These are phyloP conservation scores for Botrytis fabae DNA, from an alignment of 2,329 filamentous ascomycete genomes.

Conservation along the genomic window DNA sequence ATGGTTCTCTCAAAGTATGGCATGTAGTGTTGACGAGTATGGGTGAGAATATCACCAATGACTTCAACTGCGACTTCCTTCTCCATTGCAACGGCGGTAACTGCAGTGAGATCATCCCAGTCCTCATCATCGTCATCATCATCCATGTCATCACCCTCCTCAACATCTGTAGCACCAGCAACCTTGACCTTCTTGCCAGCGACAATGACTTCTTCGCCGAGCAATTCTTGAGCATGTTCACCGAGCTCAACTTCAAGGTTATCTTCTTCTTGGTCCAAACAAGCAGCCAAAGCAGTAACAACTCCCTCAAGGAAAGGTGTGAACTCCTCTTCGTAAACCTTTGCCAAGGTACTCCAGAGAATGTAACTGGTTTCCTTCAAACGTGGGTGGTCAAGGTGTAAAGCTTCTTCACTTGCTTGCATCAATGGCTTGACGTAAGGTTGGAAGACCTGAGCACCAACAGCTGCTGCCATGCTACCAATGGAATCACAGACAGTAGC, in stretches of 20 bases:
- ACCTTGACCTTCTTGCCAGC: constrained; percentile 86
- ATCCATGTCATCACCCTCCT: constrained; percentile 60
- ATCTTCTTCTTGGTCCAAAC: constrained; percentile 84
- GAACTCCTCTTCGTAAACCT: constrained; percentile 87
- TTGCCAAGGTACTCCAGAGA: constrained; percentile 90
- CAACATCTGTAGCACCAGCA: constrained; percentile 60
- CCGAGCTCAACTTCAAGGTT: constrained; percentile 75
- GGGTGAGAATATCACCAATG: constrained; percentile 85
- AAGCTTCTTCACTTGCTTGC: constrained; percentile 86
- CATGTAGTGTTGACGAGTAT: constrained; percentile 77
- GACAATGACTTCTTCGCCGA: constrained; percentile 74
- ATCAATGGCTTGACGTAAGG: constrained; percentile 89
- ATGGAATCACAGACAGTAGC: constrained; percentile 90
- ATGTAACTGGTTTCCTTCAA: constrained; percentile 97
- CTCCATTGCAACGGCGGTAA: constrained; percentile 88
- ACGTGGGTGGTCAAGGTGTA: constrained; percentile 83
- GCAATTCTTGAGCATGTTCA: constrained; percentile 70
- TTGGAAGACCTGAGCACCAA: constrained; percentile 83
- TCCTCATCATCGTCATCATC: constrained; percentile 78
- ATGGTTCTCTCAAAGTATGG: constrained; percentile 89
- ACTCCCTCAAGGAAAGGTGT: constrained; percentile 75
- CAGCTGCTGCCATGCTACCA: constrained; percentile 87
- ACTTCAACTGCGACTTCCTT: constrained; percentile 98
- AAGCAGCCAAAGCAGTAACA: constrained; percentile 78
- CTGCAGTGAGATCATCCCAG: constrained; percentile 79